Base-by-base conservation (phyloP, 345 rosid genomes). In the Eucalyptus marginata region DNA sequence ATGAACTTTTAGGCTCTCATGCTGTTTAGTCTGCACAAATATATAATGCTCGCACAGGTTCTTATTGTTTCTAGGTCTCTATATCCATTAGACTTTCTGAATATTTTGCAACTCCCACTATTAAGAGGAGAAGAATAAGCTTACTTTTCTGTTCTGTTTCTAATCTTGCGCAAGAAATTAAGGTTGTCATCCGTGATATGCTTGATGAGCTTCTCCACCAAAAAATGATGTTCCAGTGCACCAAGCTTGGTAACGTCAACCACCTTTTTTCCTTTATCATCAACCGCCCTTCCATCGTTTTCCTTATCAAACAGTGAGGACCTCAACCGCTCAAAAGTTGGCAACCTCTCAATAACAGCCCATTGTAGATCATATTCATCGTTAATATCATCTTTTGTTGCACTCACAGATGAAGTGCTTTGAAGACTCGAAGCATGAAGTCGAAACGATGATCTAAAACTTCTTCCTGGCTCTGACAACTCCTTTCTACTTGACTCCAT, bases 261-360 rank as follows among this genome's bases (percentile, higher is more conserved):
- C 7, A 95, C 91, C 47, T 43, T 90, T 88, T 92, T 94, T 25
- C 91, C 93, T 51, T 88, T 54, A n/a, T 31, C 89, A 29, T 89
- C 92, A 17, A 17, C 91, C 50, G 31, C 85, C 47, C 83, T 83
- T 29, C 68, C 87, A 17, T 59, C 83, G 24, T 68, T 89, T 27
- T 89, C 89, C 29, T 86, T 25, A 46, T 91, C 93, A 51, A 94
- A 92, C 59, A 96, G 91, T 50, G 95, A 93, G 56, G 95, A 91
- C 43, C 94, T 92, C 76, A 97, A 80, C 59, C 98, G 94, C 71
- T 93, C 92, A 24, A 87, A 88, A 76, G 98, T 94, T 4, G 99
- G 98, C 13, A 97, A 89, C 81, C 95, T 95, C 93, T 97, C 95
- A 58, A 96, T 90, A 44, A 90, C 95, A 90, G 93, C 95, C 98